Conservation (phyloP, 345 rosid species). For the Lumnitzera racemosa region DNA sequence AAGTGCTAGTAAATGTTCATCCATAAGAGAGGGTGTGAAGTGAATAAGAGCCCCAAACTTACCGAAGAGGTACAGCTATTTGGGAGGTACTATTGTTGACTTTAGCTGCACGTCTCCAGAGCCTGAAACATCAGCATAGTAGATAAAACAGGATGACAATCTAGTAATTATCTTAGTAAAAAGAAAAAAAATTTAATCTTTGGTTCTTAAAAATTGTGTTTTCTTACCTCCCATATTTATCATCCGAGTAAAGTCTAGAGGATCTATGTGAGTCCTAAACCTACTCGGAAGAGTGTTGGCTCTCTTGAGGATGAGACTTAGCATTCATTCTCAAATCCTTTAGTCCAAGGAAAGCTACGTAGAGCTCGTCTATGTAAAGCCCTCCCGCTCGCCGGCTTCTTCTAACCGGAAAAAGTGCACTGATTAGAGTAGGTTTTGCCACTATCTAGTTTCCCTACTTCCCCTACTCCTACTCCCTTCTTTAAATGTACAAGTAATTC, state of each 20-base stretch:
- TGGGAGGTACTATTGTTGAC: constrained; percentile 44
- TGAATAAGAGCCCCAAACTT: constrained; percentile 3
- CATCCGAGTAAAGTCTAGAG: constrained; percentile 67
- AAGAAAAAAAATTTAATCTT: no score
- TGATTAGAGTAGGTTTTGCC: constrained; percentile 85
- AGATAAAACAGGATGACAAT: not conserved
- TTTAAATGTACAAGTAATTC: constrained; percentile 62
- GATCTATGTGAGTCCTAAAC: constrained; percentile 75
- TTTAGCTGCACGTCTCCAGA: constrained; percentile 71
- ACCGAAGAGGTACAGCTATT: constrained; percentile 57
- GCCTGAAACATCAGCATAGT: constrained; percentile 23
- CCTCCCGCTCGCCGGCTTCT: constrained; percentile 66
- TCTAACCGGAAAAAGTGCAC: constrained; percentile 83
- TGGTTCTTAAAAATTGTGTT: not conserved
- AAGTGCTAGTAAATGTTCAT: no score
- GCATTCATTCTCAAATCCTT: constrained; percentile 81
- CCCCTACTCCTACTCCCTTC: constrained; percentile 75
- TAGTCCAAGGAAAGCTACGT: constrained; percentile 66
- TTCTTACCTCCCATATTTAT: constrained; percentile 70
- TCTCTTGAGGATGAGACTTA: constrained; percentile 95
- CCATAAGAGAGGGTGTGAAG: no score
- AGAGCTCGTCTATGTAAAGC: constrained; percentile 66
- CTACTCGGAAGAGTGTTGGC: constrained; percentile 81
- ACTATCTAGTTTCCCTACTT: constrained; percentile 87
- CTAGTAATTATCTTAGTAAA: not conserved